These are phyloP conservation scores for Botryobasidium botryosum DNA, from an alignment of 768 basidiomycete genomes.

Conservation along the genomic window DNA sequence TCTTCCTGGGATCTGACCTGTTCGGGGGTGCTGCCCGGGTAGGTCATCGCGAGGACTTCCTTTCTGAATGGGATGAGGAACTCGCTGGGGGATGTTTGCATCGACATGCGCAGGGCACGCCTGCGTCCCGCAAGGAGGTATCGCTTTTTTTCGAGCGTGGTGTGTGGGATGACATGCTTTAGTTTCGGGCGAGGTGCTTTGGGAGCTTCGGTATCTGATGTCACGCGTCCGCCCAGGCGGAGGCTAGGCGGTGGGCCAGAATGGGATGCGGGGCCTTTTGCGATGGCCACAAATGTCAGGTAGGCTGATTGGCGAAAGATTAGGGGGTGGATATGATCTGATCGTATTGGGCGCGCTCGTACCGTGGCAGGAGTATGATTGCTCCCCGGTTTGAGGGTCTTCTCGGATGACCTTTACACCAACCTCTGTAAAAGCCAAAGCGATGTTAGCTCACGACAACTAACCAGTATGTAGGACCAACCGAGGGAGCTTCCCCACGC, in stretches of 20 bases:
- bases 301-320: slow-evolving; percentile 1
- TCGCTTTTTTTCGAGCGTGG: slow-evolving; percentile 4
- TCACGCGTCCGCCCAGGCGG: background rate
- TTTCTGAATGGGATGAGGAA: too few species aligned
- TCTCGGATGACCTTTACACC: slow-evolving; percentile 8
- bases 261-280: background rate
- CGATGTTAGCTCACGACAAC: background rate
- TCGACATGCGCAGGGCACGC: slow-evolving; percentile 1
- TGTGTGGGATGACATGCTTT: slow-evolving; percentile 5
- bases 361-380: slow-evolving; percentile 8
- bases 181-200: slow-evolving; percentile 1
- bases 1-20: too few species aligned
- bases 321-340: background rate
- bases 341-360: background rate
- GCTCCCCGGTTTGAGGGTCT: background rate
- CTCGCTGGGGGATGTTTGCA: background rate
- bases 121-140: slow-evolving; percentile 7
- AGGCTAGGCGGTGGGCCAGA: slow-evolving; percentile 3
- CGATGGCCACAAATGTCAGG: slow-evolving; percentile 8
- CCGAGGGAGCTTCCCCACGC: slow-evolving; percentile 7
- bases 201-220: too few species aligned
- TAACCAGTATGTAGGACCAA: background rate
- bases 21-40: too few species aligned
- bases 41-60: too few species aligned
- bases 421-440: slow-evolving; percentile 3